Evolutionary conservation across 768 basidiomycete species (phyloP), one percentile per base, ranked within the genome.

Genomic region (Podaxis pistillaris): DNA sequence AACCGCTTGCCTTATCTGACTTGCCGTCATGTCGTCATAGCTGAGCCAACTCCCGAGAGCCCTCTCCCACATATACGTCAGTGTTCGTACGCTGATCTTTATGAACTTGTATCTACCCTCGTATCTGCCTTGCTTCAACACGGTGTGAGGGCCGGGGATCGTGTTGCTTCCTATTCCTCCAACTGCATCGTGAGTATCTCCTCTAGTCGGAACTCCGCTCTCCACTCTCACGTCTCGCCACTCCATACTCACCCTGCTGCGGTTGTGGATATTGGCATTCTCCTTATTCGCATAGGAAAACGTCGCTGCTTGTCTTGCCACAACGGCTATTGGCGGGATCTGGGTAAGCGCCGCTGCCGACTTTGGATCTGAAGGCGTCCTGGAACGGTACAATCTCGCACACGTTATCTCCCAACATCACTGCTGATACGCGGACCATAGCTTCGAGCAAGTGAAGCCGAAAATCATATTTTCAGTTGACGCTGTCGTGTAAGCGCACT

Each of bases 301-400:
- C 66, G 82, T 88, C 5, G 85, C 79, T 17, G 84, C 85, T 1
- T 88, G 84, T 71, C 81, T 91, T 28, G 89, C 89, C 6, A 80
- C 88, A 17, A 76, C 86, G 41, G 89, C 90, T 22, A 75, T 91
- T 56, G 91, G 87, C 51, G 90, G 81, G n/a, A 89, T 93, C 47
- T 94, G 90, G 88, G 90, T 91, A 49, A 87, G 86, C 68, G 90
- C 89, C 13, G 89, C 91, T 17, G 86, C 90, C 15, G 91, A 93
- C 73, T 93, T 93, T 73, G 91, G 88, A n/a, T 77, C 88, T 19
- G 82, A 86, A 64, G 91, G 91, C 9, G 89, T 91, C 1, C 75
- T 88, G 47, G 90, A 94, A 74, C 81, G 92, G 81, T 86, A 67
- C 63, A 74, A 68, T 24, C n/a, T 60, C 46, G 37, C 33, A 51